Base-by-base conservation (phyloP, 2,329 filamentous ascomycete genomes). In the Chrysosporium keratinophilum region DNA sequence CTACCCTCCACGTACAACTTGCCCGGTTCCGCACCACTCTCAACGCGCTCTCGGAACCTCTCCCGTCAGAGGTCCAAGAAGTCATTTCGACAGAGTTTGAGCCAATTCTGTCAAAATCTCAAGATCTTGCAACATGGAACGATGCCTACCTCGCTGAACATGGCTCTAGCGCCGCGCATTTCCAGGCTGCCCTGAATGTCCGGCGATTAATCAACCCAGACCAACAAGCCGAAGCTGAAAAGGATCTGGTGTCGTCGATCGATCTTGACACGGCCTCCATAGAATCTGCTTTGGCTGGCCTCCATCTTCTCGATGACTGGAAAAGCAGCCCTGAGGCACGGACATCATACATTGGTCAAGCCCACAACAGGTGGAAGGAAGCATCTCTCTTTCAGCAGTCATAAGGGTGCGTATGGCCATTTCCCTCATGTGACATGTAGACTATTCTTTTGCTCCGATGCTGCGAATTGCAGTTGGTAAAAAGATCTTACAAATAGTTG, bases 1-100 rank as follows among this genome's bases (percentile, higher is more conserved):
- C 87, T 10, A 81, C 78, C 58, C 78, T 91, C n/a, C 83, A 90
- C 65, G 81, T 88, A 63, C 87, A 93, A 67, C 76, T 79, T 31
- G 74, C 84, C 42, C 79, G 81, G 54, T 84, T 96, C 72, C 82
- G 81, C 58, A 76, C 82, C 60, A 74, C 79, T 34, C 69, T 86
- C 48, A 76, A 78, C 58, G 70, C 73, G 4, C 76, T 79, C 42
- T 68, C 77, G 15, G 77, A 77, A 46, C 78, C 83, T n/a, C 73
- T 89, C 17, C 73, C 82, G 0, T 68, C 80, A 19, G 80, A 87
- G 68, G 79, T 85, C 17, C 75, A 79, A 48, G 80, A 88, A 59
- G 80, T 88, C 45, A 73, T 95, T 60, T 82, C 84, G 56, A 71
- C 79, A 1, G 82, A 83, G 59, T 87, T 90, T 61, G 79, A 78